Evolutionary conservation across 192 early-diverging fungal species (phyloP), one percentile per base, ranked within the genome.

Genomic region (Backusella tuberculispora): DNA sequence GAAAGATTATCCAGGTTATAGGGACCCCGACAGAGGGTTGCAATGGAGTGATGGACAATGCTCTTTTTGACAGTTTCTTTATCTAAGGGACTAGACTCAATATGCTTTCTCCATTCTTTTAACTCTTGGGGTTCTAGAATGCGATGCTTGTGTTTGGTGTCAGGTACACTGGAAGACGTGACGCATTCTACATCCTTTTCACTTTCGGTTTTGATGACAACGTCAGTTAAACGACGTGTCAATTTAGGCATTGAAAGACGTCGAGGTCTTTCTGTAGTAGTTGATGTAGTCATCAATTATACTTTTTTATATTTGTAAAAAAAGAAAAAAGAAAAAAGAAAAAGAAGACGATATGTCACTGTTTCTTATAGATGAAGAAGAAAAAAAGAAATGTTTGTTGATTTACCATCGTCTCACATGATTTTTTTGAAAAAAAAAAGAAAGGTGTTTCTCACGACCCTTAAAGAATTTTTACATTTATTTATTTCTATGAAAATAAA

Each of bases 1-100:
- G 91, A 88, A 72, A 95, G 92, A 64, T 95, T 92, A 78, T 99
- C 96, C 88, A 98, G 91, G 83, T 95, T 96, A 78, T 88, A 92
- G 0, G 92, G 89, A 64, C 90, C 93, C 76, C 95, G 90, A 78
- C 96, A 92, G 76, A 98, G 85, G 5, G 96, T 99, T 34, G 95
- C 92, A 15, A 92, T 92, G 63, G 92, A 88, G 81, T 99, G 97
- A 80, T 88, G 88, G 66, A 95, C 88, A 79, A 98, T 95, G 34
- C 92, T 91, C 83, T 90, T 87, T 82, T 94, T 89, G 79, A 99
- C 90, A 7, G 86, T 78, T 12, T 89, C 88, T 2, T 86, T 80
- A 74, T 95, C 95, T 5, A 48, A 37, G 8, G 68, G 21, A 15
- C 60, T 44, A 6, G 46, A 8, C 9, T 64, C 34, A 6, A 73